Base-by-base conservation (phyloP, 108 stramenopile species). In the Skeletonema grethae region DNA sequence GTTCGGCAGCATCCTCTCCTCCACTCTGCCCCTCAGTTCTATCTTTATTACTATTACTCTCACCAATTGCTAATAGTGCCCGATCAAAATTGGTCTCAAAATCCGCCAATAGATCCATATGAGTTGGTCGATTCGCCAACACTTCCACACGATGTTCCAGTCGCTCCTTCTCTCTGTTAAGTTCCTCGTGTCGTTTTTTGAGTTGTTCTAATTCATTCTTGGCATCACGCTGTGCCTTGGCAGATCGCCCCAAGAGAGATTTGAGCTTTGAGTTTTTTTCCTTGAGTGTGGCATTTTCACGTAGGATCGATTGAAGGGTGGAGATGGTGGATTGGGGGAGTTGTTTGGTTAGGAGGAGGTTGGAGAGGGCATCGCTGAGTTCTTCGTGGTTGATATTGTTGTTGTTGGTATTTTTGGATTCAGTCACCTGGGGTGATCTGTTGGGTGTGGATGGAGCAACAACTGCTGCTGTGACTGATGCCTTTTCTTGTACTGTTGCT, bases 31-130 rank as follows among this genome's bases (percentile, higher is more conserved):
- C 63, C 2, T 60, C 9, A 10, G 15, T 8, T 4, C 4, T 4
- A 45, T 4, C 10, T 4, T 45, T n/a, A 45, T 45, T 45, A 16
- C 16, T 61, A 25, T 13, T 65, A 46, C 18, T 41, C 57, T 63
- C 59, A 5, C 72, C 73, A 34, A 84, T 86, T 65, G 80, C 82
- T 43, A 95, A 41, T 16, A 95, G 57, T 0, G 94, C 91, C 67
- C 86, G 83, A 69, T 92, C 94, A 69, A 95, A 92, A 63, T 95
- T 92, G 13, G 94, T 90, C 82, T 95, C 91, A 79, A 95, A 95
- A 71, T 95, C 94, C 55, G 88, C 89, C 53, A 95, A 72, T 24
- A 95, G 69, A 72, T 95, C 94, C 84, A 89, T 82, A 63, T 95
- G 94, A 7, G 94, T 87, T 3, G 94, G 94, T 15, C 94, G 85